Base-by-base conservation (phyloP, 768 basidiomycete species). In the Kwoniella europaea region DNA sequence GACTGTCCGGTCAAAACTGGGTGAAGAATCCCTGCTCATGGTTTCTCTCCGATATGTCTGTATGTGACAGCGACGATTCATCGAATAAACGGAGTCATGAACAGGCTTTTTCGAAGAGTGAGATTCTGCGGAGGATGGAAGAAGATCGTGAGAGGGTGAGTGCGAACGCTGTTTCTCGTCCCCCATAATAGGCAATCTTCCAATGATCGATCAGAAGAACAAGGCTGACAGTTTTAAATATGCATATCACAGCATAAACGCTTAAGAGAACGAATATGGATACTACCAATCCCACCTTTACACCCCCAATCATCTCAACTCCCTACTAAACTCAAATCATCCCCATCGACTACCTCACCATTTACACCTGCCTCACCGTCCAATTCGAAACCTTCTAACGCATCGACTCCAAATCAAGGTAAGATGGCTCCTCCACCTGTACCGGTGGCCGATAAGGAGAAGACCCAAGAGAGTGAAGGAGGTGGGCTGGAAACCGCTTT, bases 221-320 rank as follows among this genome's bases (percentile, higher is more conserved):
- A 35, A 6, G 35, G 35, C 6, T 35, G 35, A 35, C 7, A 1
- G 3, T 35, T 7, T 12, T 27, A 41, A 64, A 10, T 18, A 42
- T 46, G 53, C 0, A 7, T 22, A 18, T n/a, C 53, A 15, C 71
- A 85, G 72, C 94, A 95, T 78, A 96, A 96, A 84, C 89, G 94
- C 13, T 86, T 96, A 2, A 89, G 93, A 57, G 94, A 96, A 82
- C 88, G 92, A 46, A 89, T 93, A 55, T 96, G 94, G 94, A 84
- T 86, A 24, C 76, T 86, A 3, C 86, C 85, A 16, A 82, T 85
- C 50, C 84, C 84, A 5, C 73, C 71, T 13, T 64, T 76, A 0
- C 15, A 59, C 53, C 63, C 42, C 4, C 59, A 61, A 10, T n/a
- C 56, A 55, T 60, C 66, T 20, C 24, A 43, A 27, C 58, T 78